phyloP scores from a whole-genome alignment of 495 filamentous ascomycete genomes.

The Aspergillus carlsbadensis region DNA sequence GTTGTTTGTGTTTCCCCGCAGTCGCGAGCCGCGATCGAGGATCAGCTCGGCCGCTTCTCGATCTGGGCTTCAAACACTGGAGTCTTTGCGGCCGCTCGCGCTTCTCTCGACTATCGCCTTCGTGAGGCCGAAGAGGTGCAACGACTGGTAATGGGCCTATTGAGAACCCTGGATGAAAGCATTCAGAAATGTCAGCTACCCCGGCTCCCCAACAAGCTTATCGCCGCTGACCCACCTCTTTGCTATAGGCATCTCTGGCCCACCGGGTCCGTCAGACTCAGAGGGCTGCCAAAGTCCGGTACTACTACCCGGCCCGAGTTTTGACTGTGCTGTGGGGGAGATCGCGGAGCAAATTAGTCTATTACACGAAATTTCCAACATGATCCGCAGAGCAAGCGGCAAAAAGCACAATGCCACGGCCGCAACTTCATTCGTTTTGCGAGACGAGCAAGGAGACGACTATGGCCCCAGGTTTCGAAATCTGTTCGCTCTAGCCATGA shows the following conservation, averaged over 20 bases:
- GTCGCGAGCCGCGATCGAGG: conserved; percentile 7
- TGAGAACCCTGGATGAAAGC: conserved; percentile 4
- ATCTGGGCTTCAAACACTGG: conserved; percentile 12
- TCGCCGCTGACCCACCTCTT: neutral
- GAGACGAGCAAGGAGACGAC: conserved; percentile 9
- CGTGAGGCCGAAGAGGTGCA: conserved; percentile 11
- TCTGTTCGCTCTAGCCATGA: conserved; percentile 8
- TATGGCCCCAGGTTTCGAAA: neutral
- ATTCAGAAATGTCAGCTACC: conserved; percentile 10
- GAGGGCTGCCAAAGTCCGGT: no score
- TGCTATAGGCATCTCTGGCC: no score
- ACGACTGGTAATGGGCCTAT: neutral
- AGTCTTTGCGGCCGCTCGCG: conserved; percentile 1
- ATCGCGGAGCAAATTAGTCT: conserved; percentile 11
- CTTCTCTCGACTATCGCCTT: conserved; percentile 13
- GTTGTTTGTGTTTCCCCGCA: neutral
- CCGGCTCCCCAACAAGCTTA: no score
- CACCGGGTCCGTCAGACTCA: no score
- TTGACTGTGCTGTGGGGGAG: neutral
- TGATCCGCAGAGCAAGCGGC: conserved; percentile 8
- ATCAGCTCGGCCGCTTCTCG: conserved; percentile 10
- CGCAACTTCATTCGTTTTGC: neutral
- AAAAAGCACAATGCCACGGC: conserved; percentile 1
- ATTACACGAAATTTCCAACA: conserved; percentile 14
- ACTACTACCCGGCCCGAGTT: neutral